A percentile compares a stretch with the other conserved stretches of the same genome.
Evolutionary conservation across 805 yeast species (phyloP).

Genomic region (Cyberlindnera euphorbiiphila): DNA sequence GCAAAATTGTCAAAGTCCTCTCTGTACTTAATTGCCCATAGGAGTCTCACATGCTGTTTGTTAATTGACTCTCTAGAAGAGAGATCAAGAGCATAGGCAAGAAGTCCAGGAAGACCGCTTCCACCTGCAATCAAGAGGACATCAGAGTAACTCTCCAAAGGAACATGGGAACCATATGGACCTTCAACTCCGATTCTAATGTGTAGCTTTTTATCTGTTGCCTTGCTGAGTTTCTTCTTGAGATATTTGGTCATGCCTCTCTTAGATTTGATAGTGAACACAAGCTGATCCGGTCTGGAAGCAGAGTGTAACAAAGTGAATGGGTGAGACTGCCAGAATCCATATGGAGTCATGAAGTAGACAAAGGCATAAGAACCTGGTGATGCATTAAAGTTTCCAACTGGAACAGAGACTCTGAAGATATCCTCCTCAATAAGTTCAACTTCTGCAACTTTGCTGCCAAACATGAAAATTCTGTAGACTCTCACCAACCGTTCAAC

Average conservation of each 20-base stretch:
- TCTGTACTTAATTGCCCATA: constrained; percentile 61
- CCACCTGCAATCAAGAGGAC: constrained; percentile 48
- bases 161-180: constrained; percentile 50
- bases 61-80: constrained; percentile 22
- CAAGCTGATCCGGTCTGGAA: constrained; percentile 35
- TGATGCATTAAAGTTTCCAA: constrained; percentile 46
- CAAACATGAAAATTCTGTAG: constrained; percentile 29
- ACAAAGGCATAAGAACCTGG: constrained; percentile 60
- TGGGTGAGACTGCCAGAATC: constrained; percentile 74
- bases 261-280: constrained; percentile 47
- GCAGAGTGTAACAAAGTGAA: constrained; percentile 52
- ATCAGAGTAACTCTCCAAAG: constrained; percentile 35
- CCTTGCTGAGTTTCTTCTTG: constrained; percentile 29
- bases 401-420: constrained; percentile 38
- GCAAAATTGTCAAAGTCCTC: constrained; percentile 45
- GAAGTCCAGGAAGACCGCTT: constrained; percentile 51
- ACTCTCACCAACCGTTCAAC: constrained; percentile 47
- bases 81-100: constrained; percentile 35
- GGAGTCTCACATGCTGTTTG: constrained; percentile 40
- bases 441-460: constrained; percentile 23
- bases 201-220: constrained; percentile 28
- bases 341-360: constrained; percentile 47
- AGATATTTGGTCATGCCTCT: constrained; percentile 54
- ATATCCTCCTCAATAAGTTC: constrained; percentile 37
- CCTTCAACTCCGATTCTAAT: constrained; percentile 51